These are phyloP conservation scores for Cyberlindnera lachancei DNA, from an alignment of 805 yeast genomes.

Conservation along the genomic window DNA sequence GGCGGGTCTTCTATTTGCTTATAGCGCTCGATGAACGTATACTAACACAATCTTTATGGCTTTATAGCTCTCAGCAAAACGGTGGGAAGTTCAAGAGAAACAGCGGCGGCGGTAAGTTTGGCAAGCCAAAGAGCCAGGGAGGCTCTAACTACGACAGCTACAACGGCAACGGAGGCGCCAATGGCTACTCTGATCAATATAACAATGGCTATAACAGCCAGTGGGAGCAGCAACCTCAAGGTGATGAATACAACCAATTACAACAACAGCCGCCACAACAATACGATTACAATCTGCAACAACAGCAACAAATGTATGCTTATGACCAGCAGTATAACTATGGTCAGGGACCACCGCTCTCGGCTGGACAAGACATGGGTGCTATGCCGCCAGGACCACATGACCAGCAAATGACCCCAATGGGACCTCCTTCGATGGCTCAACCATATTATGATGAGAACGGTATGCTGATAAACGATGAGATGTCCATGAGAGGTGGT, in stretches of 20 bases:
- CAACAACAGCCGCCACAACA: not conserved
- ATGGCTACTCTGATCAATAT: not conserved
- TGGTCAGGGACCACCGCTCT: not conserved
- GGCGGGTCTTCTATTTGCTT: too few species aligned
- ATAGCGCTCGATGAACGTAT: too few species aligned
- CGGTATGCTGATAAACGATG: too few species aligned
- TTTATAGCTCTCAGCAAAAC: too few species aligned
- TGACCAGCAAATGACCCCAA: not conserved
- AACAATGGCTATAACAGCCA: not conserved
- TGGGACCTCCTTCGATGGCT: too few species aligned
- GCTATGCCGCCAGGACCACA: not conserved
- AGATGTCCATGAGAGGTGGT: not conserved
- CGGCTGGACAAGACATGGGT: not conserved
- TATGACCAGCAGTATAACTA: not conserved
- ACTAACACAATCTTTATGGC: too few species aligned
- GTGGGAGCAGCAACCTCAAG: slow-evolving; percentile 1
- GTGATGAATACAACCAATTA: not conserved
- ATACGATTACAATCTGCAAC: too few species aligned
- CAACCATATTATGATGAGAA: not conserved
- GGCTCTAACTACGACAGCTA: not conserved
- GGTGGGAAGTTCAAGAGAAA: too few species aligned
- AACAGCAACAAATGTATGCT: too few species aligned
- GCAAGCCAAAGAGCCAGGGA: too few species aligned
- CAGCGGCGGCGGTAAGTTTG: too few species aligned
- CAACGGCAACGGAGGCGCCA: not conserved